These are phyloP conservation scores for Dillenia suffruticosa DNA, from an alignment of 164 flowering plant genomes.

Conservation along the genomic window DNA sequence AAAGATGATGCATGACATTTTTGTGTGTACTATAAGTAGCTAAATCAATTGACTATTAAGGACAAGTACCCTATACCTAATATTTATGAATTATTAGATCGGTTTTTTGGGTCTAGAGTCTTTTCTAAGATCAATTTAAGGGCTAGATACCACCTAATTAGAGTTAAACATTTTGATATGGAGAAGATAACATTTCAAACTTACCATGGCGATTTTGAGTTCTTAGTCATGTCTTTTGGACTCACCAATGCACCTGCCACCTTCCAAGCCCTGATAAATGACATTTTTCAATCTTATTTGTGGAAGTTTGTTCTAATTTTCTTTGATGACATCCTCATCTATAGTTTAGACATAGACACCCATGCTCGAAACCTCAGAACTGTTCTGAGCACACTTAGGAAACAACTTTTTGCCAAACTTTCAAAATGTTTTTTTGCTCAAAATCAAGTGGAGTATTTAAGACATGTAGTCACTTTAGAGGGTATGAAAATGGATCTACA, in stretches of 20 bases:
- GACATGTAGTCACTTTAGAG: too few species aligned
- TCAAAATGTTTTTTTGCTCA: too few species aligned
- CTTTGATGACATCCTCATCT: background rate
- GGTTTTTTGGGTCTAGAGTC: slow-evolving; percentile 3
- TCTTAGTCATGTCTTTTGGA: slow-evolving; percentile 8
- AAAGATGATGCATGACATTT: background rate
- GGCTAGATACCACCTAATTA: slow-evolving; percentile 9
- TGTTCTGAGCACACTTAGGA: too few species aligned
- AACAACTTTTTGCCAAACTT: too few species aligned
- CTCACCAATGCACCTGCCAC: background rate
- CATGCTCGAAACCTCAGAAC: too few species aligned
- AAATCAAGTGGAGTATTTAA: too few species aligned
- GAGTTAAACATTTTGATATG: background rate
- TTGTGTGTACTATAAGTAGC: background rate
- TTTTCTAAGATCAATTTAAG: slow-evolving; percentile 12
- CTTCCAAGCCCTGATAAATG: background rate
- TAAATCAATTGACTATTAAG: background rate
- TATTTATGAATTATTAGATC: slow-evolving; percentile 11
- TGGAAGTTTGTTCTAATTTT: background rate
- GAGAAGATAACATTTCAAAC: slow-evolving; percentile 10
- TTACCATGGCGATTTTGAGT: slow-evolving; percentile 8
- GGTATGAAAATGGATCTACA: too few species aligned
- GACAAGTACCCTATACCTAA: slow-evolving; percentile 8
- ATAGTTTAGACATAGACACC: background rate
- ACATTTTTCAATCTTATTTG: background rate